phyloP scores from a whole-genome alignment of 371 early-diverging fungal species.

The Phascolomyces articulosus region DNA sequence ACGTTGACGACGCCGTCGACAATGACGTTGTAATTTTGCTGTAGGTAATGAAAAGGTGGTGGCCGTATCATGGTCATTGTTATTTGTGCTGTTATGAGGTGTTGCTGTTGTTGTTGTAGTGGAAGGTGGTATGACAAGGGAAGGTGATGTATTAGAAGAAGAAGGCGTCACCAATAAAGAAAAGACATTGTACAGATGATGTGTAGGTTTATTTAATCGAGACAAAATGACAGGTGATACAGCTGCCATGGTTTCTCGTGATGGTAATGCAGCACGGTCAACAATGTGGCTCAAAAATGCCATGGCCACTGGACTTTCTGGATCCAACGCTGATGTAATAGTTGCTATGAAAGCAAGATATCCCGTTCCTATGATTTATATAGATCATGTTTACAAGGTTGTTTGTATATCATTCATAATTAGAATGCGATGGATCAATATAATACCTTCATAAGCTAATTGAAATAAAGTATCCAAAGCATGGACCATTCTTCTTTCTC shows the following conservation, averaged over 20 bases:
- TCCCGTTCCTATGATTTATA: slow-evolving; percentile 27
- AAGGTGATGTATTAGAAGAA: slow-evolving; percentile 12
- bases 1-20: no score
- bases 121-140: neutral
- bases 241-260: slow-evolving; percentile 41
- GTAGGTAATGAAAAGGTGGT: neutral
- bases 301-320: slow-evolving; percentile 57
- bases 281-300: slow-evolving; percentile 61
- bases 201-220: slow-evolving; percentile 27
- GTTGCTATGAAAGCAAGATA: slow-evolving; percentile 39
- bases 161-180: slow-evolving; percentile 17
- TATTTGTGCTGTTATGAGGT: neutral
- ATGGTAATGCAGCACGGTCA: slow-evolving; percentile 57
- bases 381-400: no score
- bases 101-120: neutral
- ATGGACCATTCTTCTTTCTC: slow-evolving; percentile 26
- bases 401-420: no score
- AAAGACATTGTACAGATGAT: slow-evolving; percentile 23
- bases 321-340: slow-evolving; percentile 29
- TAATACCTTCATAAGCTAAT: slow-evolving; percentile 34
- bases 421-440: no score
- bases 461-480: slow-evolving; percentile 26
- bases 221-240: slow-evolving; percentile 38
- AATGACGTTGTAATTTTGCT: no score
- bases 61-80: slow-evolving; percentile 1